Conservation (phyloP, 257 asterid genomes). For the Capsicum baccatum region DNA sequence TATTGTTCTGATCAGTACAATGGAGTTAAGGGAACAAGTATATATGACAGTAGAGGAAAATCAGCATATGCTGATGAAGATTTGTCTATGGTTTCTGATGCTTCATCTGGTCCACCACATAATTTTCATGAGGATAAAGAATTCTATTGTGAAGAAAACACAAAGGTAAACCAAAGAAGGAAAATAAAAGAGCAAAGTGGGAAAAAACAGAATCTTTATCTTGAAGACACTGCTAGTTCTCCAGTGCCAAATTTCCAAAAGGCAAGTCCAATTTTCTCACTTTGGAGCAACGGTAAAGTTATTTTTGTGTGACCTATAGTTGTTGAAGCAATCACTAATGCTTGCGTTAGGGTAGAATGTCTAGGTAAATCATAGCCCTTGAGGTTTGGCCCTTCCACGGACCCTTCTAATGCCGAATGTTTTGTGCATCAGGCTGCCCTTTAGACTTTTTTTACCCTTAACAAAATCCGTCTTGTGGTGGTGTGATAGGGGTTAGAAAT, state of each 20-base stretch:
- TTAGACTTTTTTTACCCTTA: neutral
- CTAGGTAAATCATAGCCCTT: neutral
- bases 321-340: neutral
- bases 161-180: conserved; percentile 39
- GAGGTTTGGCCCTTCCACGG: neutral
- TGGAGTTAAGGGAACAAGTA: conserved; percentile 27
- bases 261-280: conserved; percentile 10
- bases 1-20: conserved; percentile 44
- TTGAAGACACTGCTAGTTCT: conserved; percentile 96
- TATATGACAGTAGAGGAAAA: conserved; percentile 20
- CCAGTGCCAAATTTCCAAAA: conserved; percentile 50
- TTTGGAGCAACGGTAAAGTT: neutral
- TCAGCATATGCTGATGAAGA: conserved; percentile 41
- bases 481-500: neutral
- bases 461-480: neutral
- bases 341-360: neutral
- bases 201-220: conserved; percentile 45
- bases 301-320: neutral
- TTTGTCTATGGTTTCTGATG: conserved; percentile 91
- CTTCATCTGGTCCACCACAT: conserved; percentile 88
- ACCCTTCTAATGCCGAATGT: neutral
- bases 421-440: neutral
- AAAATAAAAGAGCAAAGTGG: conserved; percentile 39
- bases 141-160: conserved; percentile 28
- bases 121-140: conserved; percentile 41